phyloP scores from a whole-genome alignment of 768 basidiomycete species.

The Rhizopogon vinicolor region DNA sequence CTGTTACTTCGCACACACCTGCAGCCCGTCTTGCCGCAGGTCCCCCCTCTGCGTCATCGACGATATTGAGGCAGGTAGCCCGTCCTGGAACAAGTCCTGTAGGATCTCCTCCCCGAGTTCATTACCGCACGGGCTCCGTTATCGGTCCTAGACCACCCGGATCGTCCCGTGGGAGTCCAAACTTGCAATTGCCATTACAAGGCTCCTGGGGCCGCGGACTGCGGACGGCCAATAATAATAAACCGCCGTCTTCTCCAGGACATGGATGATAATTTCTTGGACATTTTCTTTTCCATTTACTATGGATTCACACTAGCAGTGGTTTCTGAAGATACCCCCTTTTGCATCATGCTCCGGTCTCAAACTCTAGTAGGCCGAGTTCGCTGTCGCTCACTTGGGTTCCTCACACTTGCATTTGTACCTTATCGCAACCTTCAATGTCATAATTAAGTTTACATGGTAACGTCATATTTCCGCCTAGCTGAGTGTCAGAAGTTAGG shows the following conservation, averaged over 20 bases:
- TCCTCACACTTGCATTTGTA: constrained; percentile 3
- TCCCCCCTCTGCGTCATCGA: neutral
- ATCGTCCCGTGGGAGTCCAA: constrained; percentile 13
- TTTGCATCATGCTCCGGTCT: neutral
- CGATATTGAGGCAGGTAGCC: neutral
- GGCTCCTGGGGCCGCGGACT: constrained; percentile 21
- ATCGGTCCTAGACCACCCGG: constrained; percentile 26
- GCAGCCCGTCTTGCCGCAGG: neutral
- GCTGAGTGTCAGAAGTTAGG: neutral
- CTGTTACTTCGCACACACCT: constrained; percentile 12
- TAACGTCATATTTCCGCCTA: neutral
- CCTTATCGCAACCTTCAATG: neutral
- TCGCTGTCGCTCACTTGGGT: neutral
- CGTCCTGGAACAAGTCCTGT: constrained; percentile 7
- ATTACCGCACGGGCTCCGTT: constrained; percentile 16
- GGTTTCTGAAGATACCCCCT: neutral
- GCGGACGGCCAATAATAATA: constrained; percentile 1
- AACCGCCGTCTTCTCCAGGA: neutral
- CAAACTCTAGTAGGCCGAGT: neutral
- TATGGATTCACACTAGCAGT: neutral
- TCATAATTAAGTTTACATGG: neutral
- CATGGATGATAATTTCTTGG: constrained; percentile 15
- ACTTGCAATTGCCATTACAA: constrained; percentile 26
- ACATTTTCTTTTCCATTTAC: constrained; percentile 3
- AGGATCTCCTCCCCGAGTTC: neutral